These are phyloP conservation scores for Fusarium abutilonis DNA, from an alignment of 2,329 filamentous ascomycete species.

Conservation along the genomic window DNA sequence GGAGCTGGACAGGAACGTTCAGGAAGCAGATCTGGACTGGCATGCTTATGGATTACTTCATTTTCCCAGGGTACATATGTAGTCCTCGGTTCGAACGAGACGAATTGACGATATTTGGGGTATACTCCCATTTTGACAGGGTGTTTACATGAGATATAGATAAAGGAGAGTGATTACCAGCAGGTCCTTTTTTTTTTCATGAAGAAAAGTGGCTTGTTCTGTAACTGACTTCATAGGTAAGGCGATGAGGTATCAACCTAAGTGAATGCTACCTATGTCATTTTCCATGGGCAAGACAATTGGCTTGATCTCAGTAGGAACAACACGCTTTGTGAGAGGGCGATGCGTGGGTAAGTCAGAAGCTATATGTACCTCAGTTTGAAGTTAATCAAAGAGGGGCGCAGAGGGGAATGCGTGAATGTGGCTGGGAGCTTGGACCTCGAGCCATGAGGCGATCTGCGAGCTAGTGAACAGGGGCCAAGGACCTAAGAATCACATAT, in stretches of 20 bases:
- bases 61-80: conserved; percentile 33
- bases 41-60: conserved; percentile 32
- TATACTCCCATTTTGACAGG: neutral
- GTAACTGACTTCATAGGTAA: neutral
- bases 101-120: conserved; percentile 34
- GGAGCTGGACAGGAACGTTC: conserved; percentile 32
- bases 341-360: neutral
- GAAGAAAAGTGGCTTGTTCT: neutral
- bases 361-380: conserved; percentile 2
- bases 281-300: too few relatives aligned
- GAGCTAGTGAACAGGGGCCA: conserved; percentile 21
- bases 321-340: conserved; percentile 1
- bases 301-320: neutral
- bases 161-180: neutral
- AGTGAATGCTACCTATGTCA: too few relatives aligned
- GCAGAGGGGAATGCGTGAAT: neutral
- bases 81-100: conserved; percentile 28
- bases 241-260: too few relatives aligned
- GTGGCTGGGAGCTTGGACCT: conserved; percentile 37
- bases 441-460: conserved; percentile 15
- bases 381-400: conserved; percentile 5
- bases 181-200: neutral
- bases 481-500: conserved; percentile 12
- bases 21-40: conserved; percentile 21
- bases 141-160: conserved; percentile 3